These are phyloP conservation scores for Cordyceps pruinosa DNA, from an alignment of 2,329 filamentous ascomycete genomes.

Conservation along the genomic window DNA sequence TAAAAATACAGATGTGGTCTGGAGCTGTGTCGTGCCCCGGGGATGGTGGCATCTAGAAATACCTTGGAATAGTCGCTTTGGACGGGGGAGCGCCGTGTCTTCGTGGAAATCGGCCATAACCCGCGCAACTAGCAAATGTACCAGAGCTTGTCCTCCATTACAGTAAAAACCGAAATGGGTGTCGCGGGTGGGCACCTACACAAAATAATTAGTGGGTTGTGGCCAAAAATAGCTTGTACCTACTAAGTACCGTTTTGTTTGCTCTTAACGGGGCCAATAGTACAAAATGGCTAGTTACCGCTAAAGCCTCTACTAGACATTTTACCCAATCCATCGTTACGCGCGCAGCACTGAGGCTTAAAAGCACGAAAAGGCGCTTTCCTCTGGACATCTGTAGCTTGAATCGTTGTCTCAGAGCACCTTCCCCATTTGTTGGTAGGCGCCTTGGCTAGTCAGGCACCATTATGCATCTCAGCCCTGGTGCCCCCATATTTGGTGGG, in stretches of 20 bases:
- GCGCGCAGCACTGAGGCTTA: neutral
- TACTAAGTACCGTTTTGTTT: neutral
- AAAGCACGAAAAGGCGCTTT: neutral
- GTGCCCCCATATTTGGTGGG: too few species aligned
- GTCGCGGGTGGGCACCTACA: too few species aligned
- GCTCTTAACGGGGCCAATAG: neutral
- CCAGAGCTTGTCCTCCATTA: neutral
- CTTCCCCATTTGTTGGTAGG: neutral
- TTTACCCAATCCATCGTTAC: neutral
- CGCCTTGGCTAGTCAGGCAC: too few species aligned
- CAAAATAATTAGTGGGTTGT: neutral
- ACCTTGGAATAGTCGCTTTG: neutral
- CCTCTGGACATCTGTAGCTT: neutral
- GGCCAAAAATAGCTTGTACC: conserved; percentile 5
- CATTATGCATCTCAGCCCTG: too few species aligned
- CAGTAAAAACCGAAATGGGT: too few species aligned
- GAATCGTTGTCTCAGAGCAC: neutral
- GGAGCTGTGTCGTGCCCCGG: neutral
- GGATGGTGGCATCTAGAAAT: neutral
- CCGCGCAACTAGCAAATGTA: neutral
- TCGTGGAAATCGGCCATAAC: neutral
- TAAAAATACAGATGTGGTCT: neutral
- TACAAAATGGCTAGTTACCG: conserved; percentile 1
- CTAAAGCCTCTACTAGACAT: neutral
- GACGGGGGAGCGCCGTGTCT: neutral